These are phyloP conservation scores for Globisporangium paroecandrum DNA, from an alignment of 352 stramenopile species.

Conservation along the genomic window DNA sequence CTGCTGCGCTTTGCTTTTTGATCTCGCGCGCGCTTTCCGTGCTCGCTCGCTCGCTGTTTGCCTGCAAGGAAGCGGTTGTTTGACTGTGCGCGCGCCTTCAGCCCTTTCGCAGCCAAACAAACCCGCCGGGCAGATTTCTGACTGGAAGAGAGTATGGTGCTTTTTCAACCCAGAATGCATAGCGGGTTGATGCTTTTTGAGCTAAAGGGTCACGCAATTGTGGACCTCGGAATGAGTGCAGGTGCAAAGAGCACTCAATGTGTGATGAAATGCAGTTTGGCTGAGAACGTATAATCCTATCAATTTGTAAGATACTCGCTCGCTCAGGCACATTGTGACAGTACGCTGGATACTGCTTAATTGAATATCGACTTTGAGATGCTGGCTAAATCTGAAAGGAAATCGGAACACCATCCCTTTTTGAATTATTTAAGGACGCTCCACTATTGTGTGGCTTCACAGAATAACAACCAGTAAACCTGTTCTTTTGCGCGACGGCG, in stretches of 20 bases:
- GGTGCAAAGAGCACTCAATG: not conserved
- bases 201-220: not conserved
- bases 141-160: conserved; percentile 3
- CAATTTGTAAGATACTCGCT: too few species aligned
- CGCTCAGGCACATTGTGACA: too few species aligned
- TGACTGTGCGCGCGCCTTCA: not conserved
- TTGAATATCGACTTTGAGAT: too few species aligned
- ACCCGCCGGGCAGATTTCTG: not conserved
- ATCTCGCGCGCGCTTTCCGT: not conserved
- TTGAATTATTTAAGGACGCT: too few species aligned
- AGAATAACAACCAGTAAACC: too few species aligned
- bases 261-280: too few species aligned
- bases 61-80: not conserved
- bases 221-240: not conserved
- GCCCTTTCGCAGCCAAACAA: conserved; percentile 13
- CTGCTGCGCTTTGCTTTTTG: not conserved
- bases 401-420: too few species aligned
- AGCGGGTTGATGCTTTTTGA: not conserved
- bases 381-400: too few species aligned
- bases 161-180: not conserved
- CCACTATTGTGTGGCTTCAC: too few species aligned
- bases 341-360: too few species aligned
- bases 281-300: too few species aligned
- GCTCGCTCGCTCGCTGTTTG: not conserved
- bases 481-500: too few species aligned